Base-by-base conservation (phyloP, 2,329 filamentous ascomycete genomes). In the Phialocephala sp. region DNA sequence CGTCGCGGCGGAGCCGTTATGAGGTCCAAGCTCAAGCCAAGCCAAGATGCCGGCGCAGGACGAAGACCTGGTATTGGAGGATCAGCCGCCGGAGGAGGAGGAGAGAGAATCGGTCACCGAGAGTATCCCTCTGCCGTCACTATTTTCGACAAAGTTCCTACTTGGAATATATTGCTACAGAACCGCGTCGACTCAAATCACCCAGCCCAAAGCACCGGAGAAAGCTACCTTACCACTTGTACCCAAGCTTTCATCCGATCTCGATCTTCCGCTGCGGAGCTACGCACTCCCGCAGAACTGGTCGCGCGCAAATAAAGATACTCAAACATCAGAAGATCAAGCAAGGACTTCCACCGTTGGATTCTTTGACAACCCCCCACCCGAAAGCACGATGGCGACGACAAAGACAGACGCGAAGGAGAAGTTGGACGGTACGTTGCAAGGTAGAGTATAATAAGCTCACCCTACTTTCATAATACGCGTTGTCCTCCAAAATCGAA, bases 391-490 rank as follows among this genome's bases (percentile, higher is more conserved):
- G 8, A 75, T 75, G 74, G 71, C 73, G 11, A 65, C 65, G 41
- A 73, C 73, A 45, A 76, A 75, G 66, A 39, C 65, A 59, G 64
- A 59, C 4, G 59, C 27, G 18, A 73, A 72, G 69, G 74, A 74
- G 52, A 76, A 75, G 72, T 64, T 76, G 43, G 74, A 76, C 62
- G 72, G 72, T 76, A 72, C 59, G 69, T 72, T 63, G 64, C 60
- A 68, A 69, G 63, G 66, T 67, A 62, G 59, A 66, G 72, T 66
- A 68, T 65, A 32, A 32, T 32, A 64, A 59, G n/a, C 55, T 68
- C 60, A 59, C 58, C 64, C 61, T 66, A 37, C 47, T 64, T 63
- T 66, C 55, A 57, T 62, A 63, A 35, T 60, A 20, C 62, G 20
- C 24, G 66, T 54, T 36, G 14, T 45, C 45, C 47, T 47, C 18